Evolutionary conservation across 2,329 filamentous ascomycete species (phyloP), one percentile per base, ranked within the genome.

Genomic region (Apiospora rasikravindrae): DNA sequence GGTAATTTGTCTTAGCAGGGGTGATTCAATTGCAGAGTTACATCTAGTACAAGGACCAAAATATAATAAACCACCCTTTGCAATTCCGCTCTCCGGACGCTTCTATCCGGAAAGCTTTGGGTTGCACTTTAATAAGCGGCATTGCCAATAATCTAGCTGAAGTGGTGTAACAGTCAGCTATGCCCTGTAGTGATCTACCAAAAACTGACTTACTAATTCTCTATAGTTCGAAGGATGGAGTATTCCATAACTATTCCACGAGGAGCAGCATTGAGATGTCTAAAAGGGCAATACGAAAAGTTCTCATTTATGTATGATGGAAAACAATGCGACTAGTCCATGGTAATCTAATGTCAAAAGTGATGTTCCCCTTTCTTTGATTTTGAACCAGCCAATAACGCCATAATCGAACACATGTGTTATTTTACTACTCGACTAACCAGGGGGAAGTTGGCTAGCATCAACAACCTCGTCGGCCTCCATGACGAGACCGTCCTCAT

Each of bases 401-500:
- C 67, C 61, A 70, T n/a, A 22, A 64, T n/a, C 29, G 57, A 64
- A 64, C 24, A 51, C 19, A 51, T 61, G 7, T 22, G 16, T 5
- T 4, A 61, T 8, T 16, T 16, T 24, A 19, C 29, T 11, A 33
- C 19, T 10, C 14, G 67, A 51, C 85, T 89, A 98, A 81, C 96
- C 96, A 73, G 96, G 96, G 75, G 96, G 96, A 67, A 99, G 90
- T 81, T 95, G 91, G 89, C 95, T 98, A 76, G 92, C 93, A 83
- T 99, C 96, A 70, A 99, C 96, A 81, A 98, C 90, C 77, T 99
- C 96, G 77, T 96, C 93, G 10, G 96, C 94, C 73, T 98, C 96
- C 87, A 96, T 98, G 44, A 86, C 73, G 76, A 92, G 88, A 14
- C 91, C 81, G 26, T 89, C 82, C 73, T 94, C 94, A 70, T 89